Evolutionary conservation across 2,329 filamentous ascomycete genomes (phyloP), one percentile per base, ranked within the genome.

Genomic region (Phialophora expanda): DNA sequence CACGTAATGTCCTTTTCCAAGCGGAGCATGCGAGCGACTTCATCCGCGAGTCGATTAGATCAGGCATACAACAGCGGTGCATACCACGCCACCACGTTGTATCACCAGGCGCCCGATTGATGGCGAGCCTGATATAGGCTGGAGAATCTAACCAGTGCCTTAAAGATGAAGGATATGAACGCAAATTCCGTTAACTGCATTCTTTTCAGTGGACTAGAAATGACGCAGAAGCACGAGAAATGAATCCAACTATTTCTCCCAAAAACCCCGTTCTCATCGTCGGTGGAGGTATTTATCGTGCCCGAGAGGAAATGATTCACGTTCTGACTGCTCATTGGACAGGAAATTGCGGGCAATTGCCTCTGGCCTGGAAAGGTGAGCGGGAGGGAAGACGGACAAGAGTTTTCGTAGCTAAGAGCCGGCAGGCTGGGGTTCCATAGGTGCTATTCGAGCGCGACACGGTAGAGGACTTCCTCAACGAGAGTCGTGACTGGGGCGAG

Each of bases 401-500:
- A 11, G 1, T 44, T 9, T 26, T 28, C 30, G 28, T 8, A 41
- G 28, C 55, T 56, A 32, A 56, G 24, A 6, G 7, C 28, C 22
- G 53, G 17, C 34, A 61, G 59, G 32, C 48, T 20, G 28, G 59
- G 6, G 38, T 61, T 28, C 46, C 48, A 26, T 61, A 61, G 20
- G 53, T 41, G 14, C n/a, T 55, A 6, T 61, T 54, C 48, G 59
- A 61, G 50, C 48, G 46, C 11, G 59, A 61, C 22, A 44, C 46
- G n/a, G 48, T n/a, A 12, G 48, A 54, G 11, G 28, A 38, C 14
- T 61, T 61, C 34, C 30, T 54, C 5, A 61, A 54, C 12, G 34
- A 41, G 50, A 53, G 30, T 12, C 48, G 59, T 26, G 59, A 61
- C 34, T 61, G 59, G 59, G 48, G 59, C 55, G 30, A 61, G 59